Evolutionary conservation across 2,329 filamentous ascomycete species (phyloP).

Genomic region (Reticulascus tulasneorum): DNA sequence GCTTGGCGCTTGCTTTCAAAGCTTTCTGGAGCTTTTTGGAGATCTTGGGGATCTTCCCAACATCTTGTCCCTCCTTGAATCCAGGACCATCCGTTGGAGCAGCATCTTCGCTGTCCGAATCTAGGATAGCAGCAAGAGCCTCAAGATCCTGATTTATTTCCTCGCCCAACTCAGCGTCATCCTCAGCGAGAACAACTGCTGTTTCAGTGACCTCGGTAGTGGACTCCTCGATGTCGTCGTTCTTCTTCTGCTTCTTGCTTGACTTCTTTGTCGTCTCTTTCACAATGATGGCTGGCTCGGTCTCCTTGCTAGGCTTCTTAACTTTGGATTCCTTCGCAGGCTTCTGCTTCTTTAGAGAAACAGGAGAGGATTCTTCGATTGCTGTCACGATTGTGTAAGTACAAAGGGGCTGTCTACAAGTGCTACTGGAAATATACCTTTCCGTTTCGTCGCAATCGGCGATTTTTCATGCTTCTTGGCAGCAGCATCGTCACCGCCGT

Average conservation of each 20-base stretch:
- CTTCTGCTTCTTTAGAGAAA: conserved; percentile 43
- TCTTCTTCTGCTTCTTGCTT: conserved; percentile 35
- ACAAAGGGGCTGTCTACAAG: conserved; percentile 7
- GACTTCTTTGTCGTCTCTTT: conserved; percentile 46
- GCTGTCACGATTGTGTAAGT: no score
- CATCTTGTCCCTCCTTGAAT: conserved; percentile 45
- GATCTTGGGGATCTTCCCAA: conserved; percentile 47
- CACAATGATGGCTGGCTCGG: conserved; percentile 34
- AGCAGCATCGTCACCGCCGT: conserved; percentile 20
- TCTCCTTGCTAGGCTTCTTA: conserved; percentile 19
- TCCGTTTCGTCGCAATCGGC: conserved; percentile 27
- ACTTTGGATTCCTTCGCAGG: conserved; percentile 30
- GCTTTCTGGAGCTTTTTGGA: conserved; percentile 40
- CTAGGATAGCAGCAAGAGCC: conserved; percentile 39
- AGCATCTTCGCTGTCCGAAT: conserved; percentile 38
- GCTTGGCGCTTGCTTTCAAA: conserved; percentile 27
- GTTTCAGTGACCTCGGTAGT: conserved; percentile 15
- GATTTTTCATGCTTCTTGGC: conserved; percentile 3
- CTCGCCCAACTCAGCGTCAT: conserved; percentile 30
- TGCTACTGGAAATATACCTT: conserved; percentile 23
- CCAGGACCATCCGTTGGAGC: conserved; percentile 26
- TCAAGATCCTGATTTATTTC: conserved; percentile 38
- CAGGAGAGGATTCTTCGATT: conserved; percentile 40
- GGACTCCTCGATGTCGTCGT: conserved; percentile 22
- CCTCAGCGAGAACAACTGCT: conserved; percentile 20